phyloP scores from a whole-genome alignment of 2,329 filamentous ascomycete species.

The Penicillium griseofulvum region DNA sequence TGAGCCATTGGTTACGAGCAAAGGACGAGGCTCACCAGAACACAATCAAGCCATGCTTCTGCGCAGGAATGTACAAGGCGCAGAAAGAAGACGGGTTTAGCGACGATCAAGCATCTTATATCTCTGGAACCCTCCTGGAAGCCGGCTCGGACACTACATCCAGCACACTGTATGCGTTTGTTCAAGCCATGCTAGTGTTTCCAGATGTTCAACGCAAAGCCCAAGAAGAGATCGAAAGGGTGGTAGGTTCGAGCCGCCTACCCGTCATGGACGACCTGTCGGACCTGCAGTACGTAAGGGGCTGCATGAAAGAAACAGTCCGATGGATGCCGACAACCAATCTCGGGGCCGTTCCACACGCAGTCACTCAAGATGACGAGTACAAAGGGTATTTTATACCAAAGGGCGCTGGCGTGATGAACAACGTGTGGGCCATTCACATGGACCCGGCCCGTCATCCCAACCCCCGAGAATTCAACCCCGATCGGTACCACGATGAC shows the following conservation, averaged over 20 bases:
- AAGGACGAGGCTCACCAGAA: conserved; percentile 36
- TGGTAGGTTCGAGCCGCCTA: conserved; percentile 30
- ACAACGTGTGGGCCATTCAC: conserved; percentile 48
- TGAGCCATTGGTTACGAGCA: conserved; percentile 43
- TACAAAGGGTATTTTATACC: conserved; percentile 53
- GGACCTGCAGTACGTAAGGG: conserved; percentile 35
- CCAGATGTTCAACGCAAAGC: conserved; percentile 45
- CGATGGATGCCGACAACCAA: conserved; percentile 46
- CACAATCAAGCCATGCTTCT: conserved; percentile 32
- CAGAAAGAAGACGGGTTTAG: conserved; percentile 34
- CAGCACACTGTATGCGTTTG: conserved; percentile 48
- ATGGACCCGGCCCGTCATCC: conserved; percentile 43
- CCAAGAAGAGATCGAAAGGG: conserved; percentile 38
- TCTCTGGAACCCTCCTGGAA: conserved; percentile 35
- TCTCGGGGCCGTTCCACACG: conserved; percentile 48
- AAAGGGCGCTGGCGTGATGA: conserved; percentile 47
- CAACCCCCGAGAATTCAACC: conserved; percentile 41
- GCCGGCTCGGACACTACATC: conserved; percentile 54
- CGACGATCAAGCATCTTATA: conserved; percentile 36
- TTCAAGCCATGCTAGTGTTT: conserved; percentile 50
- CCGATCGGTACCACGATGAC: conserved; percentile 34
- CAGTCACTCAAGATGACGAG: conserved; percentile 48
- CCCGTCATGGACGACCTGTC: conserved; percentile 34
- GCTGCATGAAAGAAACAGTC: conserved; percentile 35
- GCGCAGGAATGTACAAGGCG: conserved; percentile 23